Conservation (phyloP, 1,284 basidiomycete species). For the Dichomitus squalens region DNA sequence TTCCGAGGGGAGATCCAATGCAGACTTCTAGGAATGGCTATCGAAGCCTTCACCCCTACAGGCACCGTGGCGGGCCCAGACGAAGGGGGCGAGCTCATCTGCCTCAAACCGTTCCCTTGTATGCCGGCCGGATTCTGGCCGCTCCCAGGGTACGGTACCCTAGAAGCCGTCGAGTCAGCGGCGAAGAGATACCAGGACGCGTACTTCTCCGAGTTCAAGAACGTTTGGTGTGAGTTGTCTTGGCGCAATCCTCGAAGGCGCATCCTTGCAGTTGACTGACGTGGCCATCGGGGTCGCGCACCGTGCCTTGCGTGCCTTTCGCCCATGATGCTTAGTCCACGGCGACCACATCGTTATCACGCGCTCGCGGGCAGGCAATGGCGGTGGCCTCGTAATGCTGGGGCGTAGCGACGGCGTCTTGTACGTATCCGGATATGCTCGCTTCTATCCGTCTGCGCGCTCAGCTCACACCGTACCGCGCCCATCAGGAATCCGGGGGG, state of each 20-base stretch:
- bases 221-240: constrained; percentile 72
- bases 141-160: constrained; percentile 62
- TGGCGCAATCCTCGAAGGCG: background rate
- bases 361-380: constrained; percentile 63
- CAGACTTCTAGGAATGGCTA: constrained; percentile 82
- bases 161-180: constrained; percentile 61
- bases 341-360: constrained; percentile 79
- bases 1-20: constrained; percentile 87
- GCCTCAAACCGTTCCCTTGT: constrained; percentile 81
- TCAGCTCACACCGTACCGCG: constrained; percentile 23
- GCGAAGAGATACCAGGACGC: constrained; percentile 68
- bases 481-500: constrained; percentile 75
- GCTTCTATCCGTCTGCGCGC: constrained; percentile 4
- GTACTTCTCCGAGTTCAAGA: constrained; percentile 74
- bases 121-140: constrained; percentile 89
- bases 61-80: constrained; percentile 49
- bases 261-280: background rate
- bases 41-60: constrained; percentile 53
- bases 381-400: constrained; percentile 82
- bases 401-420: constrained; percentile 84
- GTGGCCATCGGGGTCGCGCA: background rate
- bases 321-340: constrained; percentile 50
- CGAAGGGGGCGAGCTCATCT: constrained; percentile 70
- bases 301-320: background rate
- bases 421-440: constrained; percentile 40